phyloP scores from a whole-genome alignment of 306 rosid species.

The Prunus kanzakura region DNA sequence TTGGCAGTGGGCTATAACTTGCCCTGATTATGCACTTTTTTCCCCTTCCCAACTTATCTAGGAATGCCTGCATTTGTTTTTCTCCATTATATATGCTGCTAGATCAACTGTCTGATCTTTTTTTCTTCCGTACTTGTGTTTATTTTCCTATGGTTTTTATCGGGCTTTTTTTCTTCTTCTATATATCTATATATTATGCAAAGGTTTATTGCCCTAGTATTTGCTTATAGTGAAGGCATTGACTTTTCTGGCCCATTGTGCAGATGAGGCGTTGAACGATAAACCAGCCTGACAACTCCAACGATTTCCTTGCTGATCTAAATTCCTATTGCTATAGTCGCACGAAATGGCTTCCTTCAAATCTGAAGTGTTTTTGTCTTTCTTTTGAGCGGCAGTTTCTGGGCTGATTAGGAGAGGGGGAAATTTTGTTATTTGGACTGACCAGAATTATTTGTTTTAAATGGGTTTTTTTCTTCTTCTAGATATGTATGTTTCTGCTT shows the following conservation, averaged over 20 bases:
- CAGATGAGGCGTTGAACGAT: conserved; percentile 12
- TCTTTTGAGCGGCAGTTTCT: background rate
- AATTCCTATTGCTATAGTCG: background rate
- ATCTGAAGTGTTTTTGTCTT: background rate
- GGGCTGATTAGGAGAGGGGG: background rate
- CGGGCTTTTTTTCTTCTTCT: background rate
- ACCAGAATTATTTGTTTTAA: background rate
- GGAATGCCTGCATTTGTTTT: background rate
- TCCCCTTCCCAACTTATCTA: background rate
- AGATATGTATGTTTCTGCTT: background rate
- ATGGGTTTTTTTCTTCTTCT: background rate
- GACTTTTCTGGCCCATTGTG: background rate
- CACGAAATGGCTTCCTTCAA: background rate
- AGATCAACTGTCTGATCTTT: background rate
- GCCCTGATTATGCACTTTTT: background rate
- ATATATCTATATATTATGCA: background rate
- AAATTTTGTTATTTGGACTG: background rate
- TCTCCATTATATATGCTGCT: background rate
- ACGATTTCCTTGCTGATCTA: background rate
- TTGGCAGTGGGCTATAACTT: background rate
- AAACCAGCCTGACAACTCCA: background rate
- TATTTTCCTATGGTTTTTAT: background rate
- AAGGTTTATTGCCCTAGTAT: background rate
- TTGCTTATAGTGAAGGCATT: background rate
- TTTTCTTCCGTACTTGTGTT: background rate